Base-by-base conservation (phyloP, 371 early-diverging fungal genomes). In the Apophysomyces trapeziformis region DNA sequence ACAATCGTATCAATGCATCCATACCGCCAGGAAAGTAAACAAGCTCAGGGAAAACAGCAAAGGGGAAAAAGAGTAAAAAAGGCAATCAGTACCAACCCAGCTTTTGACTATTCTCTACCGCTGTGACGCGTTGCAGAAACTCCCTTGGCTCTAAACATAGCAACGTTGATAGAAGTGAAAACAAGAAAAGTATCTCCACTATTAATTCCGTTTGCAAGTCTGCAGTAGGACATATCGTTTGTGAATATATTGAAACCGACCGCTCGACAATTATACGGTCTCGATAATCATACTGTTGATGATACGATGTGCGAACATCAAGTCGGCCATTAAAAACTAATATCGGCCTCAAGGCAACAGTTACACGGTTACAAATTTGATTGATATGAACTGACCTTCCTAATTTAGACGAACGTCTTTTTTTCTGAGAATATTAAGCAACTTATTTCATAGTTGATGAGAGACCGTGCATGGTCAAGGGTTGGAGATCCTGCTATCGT, bases 91-190 rank as follows among this genome's bases (percentile, higher is more conserved):
- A 16, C 32, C 7, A 21, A 50, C 21, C 54, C 54, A 7, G 8
- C 35, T 50, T 50, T 50, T 50, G 21, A 50, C 54, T 21, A 50
- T 21, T 26, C 35, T 21, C 16, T 9, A 9, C 54, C 54, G 54
- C 18, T 21, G 54, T 50, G 54, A 50, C 54, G 54, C 54, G 54
- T 50, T 50, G 54, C 54, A 50, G 18, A 50, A 21, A 50, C 32
- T 26, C 32, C 32, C 3, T 26, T 3, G 32, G 32, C 32, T 26
- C 54, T 50, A 26, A 26, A 50, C 54, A 50, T 50, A 26, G 32
- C 32, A 26, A 26, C 1, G 16, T n/a, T 45, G n/a, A 45, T 45
- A 13, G 0, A 18, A 45, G 9, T 45, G 16, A 26, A 26, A 26
- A 45, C 16, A 45, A 45, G 46, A n/a, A 45, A 45, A 0, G 32